Evolutionary conservation across 1,284 basidiomycete genomes (phyloP).

Genomic region (Tilletia setariae): DNA sequence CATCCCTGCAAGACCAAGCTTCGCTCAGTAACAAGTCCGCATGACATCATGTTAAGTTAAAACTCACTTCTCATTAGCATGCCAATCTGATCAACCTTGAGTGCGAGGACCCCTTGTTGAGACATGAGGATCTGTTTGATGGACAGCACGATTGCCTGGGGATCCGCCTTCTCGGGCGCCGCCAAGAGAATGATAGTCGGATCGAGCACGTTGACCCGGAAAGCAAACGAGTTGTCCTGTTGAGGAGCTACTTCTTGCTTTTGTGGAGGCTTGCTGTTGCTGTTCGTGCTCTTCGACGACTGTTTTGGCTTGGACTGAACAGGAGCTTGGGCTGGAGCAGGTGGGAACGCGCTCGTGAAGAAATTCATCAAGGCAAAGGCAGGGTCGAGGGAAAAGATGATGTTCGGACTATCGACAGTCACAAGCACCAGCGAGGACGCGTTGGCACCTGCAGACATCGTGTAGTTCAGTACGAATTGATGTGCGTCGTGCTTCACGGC

Average conservation of each 20-base stretch:
- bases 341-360: constrained; percentile 67
- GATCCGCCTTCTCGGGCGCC: constrained; percentile 72
- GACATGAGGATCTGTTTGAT: constrained; percentile 84
- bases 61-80: constrained; percentile 74
- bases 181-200: constrained; percentile 86
- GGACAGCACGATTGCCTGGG: constrained; percentile 81
- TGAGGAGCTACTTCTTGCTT: neutral
- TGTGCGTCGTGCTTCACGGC: constrained; percentile 83
- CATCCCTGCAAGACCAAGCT: constrained; percentile 60
- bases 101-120: constrained; percentile 82
- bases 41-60: too few species aligned
- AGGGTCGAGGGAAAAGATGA: constrained; percentile 91
- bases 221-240: constrained; percentile 56
- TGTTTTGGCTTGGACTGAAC: neutral
- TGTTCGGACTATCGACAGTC: constrained; percentile 85
- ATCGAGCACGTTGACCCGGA: constrained; percentile 86
- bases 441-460: constrained; percentile 64
- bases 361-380: constrained; percentile 84
- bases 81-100: constrained; percentile 78
- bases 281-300: neutral
- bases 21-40: too few species aligned
- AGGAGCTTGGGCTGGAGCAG: neutral
- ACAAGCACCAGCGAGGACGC: constrained; percentile 71
- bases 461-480: constrained; percentile 91
- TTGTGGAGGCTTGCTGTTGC: neutral